A percentile compares a stretch with the other conserved stretches of the same genome.
These are phyloP conservation scores for Plectosphaerella sp. DNA, from an alignment of 2,329 filamentous ascomycete genomes.

Conservation along the genomic window DNA sequence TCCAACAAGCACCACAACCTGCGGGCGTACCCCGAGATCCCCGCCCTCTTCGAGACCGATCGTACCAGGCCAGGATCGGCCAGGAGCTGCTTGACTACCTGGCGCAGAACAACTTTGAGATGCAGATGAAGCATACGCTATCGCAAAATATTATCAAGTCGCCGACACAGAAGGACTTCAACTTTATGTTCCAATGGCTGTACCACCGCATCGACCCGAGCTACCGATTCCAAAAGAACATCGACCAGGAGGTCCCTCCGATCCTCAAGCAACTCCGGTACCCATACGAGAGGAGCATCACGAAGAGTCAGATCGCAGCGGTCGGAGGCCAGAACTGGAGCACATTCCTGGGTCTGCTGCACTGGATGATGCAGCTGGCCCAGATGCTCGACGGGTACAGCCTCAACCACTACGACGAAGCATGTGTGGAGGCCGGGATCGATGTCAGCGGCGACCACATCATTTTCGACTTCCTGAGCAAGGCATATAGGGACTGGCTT, in stretches of 20 bases:
- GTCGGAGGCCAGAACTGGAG: constrained; percentile 97
- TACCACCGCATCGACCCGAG: constrained; percentile 94
- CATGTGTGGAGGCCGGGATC: constrained; percentile 80
- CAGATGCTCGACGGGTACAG: constrained; percentile 88
- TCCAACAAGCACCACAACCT: constrained; percentile 77
- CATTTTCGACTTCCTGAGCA: constrained; percentile 87
- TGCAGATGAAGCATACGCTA: constrained; percentile 95
- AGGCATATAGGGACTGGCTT: constrained; percentile 90
- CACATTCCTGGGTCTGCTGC: constrained; percentile 85
- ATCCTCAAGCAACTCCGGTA: constrained; percentile 92
- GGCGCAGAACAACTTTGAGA: constrained; percentile 89
- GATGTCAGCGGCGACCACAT: constrained; percentile 89
- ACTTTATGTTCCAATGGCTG: constrained; percentile 95
- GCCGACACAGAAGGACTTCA: constrained; percentile 97
- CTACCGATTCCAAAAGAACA: constrained; percentile 89
- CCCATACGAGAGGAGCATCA: constrained; percentile 91
- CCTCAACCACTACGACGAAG: constrained; percentile 78
- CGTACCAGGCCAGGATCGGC: constrained; percentile 76
- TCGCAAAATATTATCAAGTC: constrained; percentile 87
- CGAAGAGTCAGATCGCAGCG: constrained; percentile 90
- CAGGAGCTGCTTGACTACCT: constrained; percentile 91
- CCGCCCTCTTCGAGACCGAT: constrained; percentile 75
- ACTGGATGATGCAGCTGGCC: constrained; percentile 99
- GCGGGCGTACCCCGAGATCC: constrained; percentile 84
- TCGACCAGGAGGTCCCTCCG: constrained; percentile 90